phyloP scores from a whole-genome alignment of 2,329 filamentous ascomycete species.

The Penicillium griseofulvum region DNA sequence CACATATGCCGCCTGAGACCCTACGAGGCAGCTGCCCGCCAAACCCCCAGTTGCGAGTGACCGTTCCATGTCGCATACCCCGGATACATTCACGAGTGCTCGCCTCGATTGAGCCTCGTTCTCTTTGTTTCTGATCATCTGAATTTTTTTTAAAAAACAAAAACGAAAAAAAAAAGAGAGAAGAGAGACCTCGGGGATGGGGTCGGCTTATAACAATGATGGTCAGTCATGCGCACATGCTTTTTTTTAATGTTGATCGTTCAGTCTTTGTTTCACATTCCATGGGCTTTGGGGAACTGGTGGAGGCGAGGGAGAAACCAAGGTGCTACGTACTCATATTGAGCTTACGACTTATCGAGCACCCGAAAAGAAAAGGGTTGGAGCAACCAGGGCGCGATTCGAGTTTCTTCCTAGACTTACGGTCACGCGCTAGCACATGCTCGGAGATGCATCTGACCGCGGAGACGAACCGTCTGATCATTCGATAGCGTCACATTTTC shows the following conservation, averaged over 20 bases:
- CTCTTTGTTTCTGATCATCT: constrained; percentile 2
- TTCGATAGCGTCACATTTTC: constrained; percentile 19
- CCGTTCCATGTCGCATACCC: constrained; percentile 18
- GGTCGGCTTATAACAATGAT: constrained; percentile 37
- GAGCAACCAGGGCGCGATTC: not conserved
- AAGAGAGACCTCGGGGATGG: constrained; percentile 26
- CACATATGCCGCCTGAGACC: constrained; percentile 34
- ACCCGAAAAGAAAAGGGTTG: not conserved
- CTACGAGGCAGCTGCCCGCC: constrained; percentile 36
- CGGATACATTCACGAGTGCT: constrained; percentile 10
- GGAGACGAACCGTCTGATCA: constrained; percentile 16
- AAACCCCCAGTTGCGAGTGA: constrained; percentile 25
- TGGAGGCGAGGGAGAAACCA: not conserved
- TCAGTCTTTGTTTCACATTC: constrained; percentile 19
- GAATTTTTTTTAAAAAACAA: not conserved
- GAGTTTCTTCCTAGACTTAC: not conserved
- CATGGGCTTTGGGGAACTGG: constrained; percentile 8
- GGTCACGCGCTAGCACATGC: constrained; percentile 4
- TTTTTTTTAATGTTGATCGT: constrained; percentile 3
- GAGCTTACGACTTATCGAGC: not conserved
- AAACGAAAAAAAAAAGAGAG: not conserved
- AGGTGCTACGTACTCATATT: not conserved
- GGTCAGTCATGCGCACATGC: constrained; percentile 34
- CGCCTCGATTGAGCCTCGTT: constrained; percentile 23
- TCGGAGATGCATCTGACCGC: constrained; percentile 16